Base-by-base conservation (phyloP, 2,329 filamentous ascomycete species). In the Talaromyces amestolkiae region DNA sequence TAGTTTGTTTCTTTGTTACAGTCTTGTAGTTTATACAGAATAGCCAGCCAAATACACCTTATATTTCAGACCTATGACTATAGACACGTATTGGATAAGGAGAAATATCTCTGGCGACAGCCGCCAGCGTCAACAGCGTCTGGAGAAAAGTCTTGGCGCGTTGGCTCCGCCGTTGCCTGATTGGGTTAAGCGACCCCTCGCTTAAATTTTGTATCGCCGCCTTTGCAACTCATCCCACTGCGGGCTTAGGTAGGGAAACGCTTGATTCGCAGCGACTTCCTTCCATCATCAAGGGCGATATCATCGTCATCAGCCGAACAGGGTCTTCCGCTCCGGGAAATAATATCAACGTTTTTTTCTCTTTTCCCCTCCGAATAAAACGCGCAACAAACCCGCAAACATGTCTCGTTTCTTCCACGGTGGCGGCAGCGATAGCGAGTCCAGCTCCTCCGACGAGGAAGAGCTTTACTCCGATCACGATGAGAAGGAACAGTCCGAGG, bases 391-490 rank as follows among this genome's bases (percentile, higher is more conserved):
- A 10, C 9, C 31, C 58, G 37, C 56, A 39, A 66, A 77, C 69
- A 95, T 94, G 91, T 98, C 95, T 86, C 91, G 93, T 84, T 99
- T 98, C 83, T 98, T 98, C 86, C 91, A 92, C 81, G 91, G 91
- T 79, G 91, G 90, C 84, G 93, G 96, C 82, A 97, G 93, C 88
- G 97, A 94, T 76, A 92, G 88, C 85, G 93, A 97, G 82, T 93
- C 88, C 84, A 92, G 92, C 86, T 96, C 92, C 70, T 87, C 85
- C 75, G 94, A 97, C 74, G 94, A 98, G 85, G 93, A 98, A 84
- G 90, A 93, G 82, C 89, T 97, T 82, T 96, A 96, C 88, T 87
- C 86, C 72, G 89, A 90, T 73, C 89, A 89, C 79, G 90, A 91
- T 78, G 86, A 89, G 75, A 82, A 88, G 70, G 81, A 87, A 73